These are phyloP conservation scores for Aspergillus bertholletiae DNA, from an alignment of 495 filamentous ascomycete genomes.

Conservation along the genomic window DNA sequence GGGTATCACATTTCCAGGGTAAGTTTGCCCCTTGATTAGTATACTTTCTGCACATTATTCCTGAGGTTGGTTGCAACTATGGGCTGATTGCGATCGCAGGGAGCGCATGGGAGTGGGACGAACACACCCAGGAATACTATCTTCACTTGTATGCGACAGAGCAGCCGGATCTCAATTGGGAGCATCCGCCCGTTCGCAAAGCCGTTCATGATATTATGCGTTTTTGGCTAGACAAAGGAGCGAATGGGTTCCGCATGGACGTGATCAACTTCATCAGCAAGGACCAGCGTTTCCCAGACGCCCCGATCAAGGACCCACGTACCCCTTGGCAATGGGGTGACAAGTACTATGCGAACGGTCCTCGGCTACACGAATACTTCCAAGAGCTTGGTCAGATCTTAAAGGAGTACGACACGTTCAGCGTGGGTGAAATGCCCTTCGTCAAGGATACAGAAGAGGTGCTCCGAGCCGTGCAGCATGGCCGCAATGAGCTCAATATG, in stretches of 20 bases:
- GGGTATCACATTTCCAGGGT: conserved; percentile 58
- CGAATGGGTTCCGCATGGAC: conserved; percentile 69
- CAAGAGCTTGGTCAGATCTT: conserved; percentile 61
- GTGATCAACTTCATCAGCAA: conserved; percentile 67
- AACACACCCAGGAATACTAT: conserved; percentile 63
- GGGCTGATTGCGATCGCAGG: conserved; percentile 25
- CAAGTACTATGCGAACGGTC: conserved; percentile 60
- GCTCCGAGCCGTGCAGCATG: conserved; percentile 53
- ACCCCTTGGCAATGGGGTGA: conserved; percentile 52
- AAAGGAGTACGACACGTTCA: conserved; percentile 64
- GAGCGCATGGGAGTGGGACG: conserved; percentile 64
- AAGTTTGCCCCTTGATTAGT: conserved; percentile 5
- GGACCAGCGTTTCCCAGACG: conserved; percentile 56
- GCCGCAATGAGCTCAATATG: conserved; percentile 67
- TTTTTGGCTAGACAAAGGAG: conserved; percentile 69
- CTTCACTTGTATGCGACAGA: conserved; percentile 62
- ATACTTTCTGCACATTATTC: too few species aligned
- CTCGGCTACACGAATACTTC: conserved; percentile 62
- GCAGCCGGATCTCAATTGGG: conserved; percentile 77
- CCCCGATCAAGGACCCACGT: conserved; percentile 49
- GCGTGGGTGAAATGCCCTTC: conserved; percentile 69
- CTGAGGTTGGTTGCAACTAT: not conserved
- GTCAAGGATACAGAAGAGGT: conserved; percentile 56
- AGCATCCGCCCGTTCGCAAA: conserved; percentile 55
- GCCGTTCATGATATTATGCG: conserved; percentile 66